phyloP scores from a whole-genome alignment of 129 eudicot species.

The Flaveria brownii region DNA sequence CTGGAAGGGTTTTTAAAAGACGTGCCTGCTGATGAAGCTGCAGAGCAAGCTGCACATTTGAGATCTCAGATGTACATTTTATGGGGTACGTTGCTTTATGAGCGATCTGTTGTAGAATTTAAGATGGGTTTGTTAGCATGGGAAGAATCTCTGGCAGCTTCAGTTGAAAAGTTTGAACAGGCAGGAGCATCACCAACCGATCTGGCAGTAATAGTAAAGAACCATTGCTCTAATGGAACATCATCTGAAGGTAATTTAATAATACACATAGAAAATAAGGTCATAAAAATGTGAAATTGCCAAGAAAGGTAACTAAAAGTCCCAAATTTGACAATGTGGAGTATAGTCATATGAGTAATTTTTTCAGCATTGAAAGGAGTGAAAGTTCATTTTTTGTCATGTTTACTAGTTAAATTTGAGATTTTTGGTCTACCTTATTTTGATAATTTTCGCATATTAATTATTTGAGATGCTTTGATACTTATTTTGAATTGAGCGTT shows the following conservation, averaged over 20 bases:
- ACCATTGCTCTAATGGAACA: conserved; percentile 83
- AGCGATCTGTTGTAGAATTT: conserved; percentile 89
- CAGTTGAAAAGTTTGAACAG: conserved; percentile 88
- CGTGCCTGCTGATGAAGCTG: conserved; percentile 64
- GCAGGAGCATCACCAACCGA: conserved; percentile 87
- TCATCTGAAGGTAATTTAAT: conserved; percentile 60
- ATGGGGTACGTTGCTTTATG: conserved; percentile 95
- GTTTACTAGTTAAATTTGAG: background rate
- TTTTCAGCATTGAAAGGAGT: background rate
- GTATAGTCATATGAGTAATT: background rate
- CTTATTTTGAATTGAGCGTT: background rate
- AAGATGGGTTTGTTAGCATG: conserved; percentile 77
- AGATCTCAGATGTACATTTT: conserved; percentile 77
- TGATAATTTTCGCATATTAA: background rate
- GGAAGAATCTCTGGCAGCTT: conserved; percentile 96
- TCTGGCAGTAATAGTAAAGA: conserved; percentile 85
- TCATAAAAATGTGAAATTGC: background rate
- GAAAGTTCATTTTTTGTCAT: background rate
- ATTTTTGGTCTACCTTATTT: background rate
- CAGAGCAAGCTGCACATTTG: conserved; percentile 63
- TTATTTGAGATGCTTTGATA: no score
- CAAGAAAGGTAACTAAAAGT: background rate
- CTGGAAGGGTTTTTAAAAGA: conserved; percentile 67
- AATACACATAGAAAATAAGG: background rate
- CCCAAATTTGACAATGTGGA: background rate